Evolutionary conservation across 1,284 basidiomycete species (phyloP).

Genomic region (Moniliophthora roreri): DNA sequence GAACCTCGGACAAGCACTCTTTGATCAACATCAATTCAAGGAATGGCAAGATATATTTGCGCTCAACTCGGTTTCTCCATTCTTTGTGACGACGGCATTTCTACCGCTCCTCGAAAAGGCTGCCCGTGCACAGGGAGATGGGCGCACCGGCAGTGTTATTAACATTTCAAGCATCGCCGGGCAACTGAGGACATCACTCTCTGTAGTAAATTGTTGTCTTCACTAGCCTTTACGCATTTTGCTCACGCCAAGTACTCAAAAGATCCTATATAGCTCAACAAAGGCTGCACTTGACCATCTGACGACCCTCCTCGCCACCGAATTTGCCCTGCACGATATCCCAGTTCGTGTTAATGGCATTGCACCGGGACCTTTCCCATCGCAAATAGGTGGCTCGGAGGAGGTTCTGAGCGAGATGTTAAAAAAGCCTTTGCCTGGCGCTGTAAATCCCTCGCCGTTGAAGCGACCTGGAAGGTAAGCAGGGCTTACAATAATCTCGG

Average conservation of each 20-base stretch:
- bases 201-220: conserved; percentile 17
- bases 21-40: not conserved
- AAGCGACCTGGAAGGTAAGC: not conserved
- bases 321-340: not conserved
- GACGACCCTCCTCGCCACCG: not conserved
- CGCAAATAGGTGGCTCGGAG: not conserved
- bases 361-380: not conserved
- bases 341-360: not conserved
- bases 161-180: conserved; percentile 2
- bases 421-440: not conserved
- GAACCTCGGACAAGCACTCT: not conserved
- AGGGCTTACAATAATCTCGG: too few species aligned
- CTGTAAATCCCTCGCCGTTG: not conserved
- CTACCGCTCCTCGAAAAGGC: not conserved
- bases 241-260: not conserved
- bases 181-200: conserved; percentile 17
- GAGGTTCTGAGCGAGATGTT: not conserved
- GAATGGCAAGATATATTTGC: not conserved
- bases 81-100: not conserved
- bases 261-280: not conserved
- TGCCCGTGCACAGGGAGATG: not conserved
- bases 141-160: not conserved
- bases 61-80: not conserved
- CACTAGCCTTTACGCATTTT: conserved; percentile 24
- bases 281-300: not conserved